Conservation (phyloP, 2,329 filamentous ascomycete species). For the Acarospora socialis region DNA sequence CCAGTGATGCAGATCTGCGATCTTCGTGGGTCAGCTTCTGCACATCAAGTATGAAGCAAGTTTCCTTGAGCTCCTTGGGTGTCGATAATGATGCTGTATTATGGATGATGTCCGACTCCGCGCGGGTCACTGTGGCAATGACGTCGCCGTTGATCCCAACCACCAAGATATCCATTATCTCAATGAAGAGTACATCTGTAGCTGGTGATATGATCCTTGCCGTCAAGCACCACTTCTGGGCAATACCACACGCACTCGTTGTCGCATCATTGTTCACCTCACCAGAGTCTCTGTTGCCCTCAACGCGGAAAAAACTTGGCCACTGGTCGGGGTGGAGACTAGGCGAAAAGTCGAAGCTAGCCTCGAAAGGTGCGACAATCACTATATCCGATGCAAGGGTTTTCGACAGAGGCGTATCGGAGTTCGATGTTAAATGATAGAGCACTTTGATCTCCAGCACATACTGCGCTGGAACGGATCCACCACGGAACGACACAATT, state of each 20-base stretch:
- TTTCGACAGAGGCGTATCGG: conserved; percentile 68
- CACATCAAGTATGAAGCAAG: conserved; percentile 57
- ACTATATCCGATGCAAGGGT: conserved; percentile 52
- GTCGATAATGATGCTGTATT: conserved; percentile 8
- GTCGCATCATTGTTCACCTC: conserved; percentile 19
- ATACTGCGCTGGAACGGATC: conserved; percentile 40
- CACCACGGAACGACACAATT: conserved; percentile 40
- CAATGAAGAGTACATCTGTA: conserved; percentile 42
- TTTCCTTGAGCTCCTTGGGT: conserved; percentile 56
- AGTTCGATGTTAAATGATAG: conserved; percentile 68
- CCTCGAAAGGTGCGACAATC: conserved; percentile 75
- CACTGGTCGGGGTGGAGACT: conserved; percentile 63
- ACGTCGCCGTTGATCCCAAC: conserved; percentile 48
- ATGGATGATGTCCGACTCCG: background rate
- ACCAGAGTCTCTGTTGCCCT: conserved; percentile 18
- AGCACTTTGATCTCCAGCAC: conserved; percentile 58
- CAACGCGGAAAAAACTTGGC: conserved; percentile 70
- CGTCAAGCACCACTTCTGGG: conserved; percentile 67
- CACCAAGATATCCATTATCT: conserved; percentile 51
- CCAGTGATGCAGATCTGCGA: conserved; percentile 57
- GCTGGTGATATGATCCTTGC: conserved; percentile 65
- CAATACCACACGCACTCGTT: conserved; percentile 44
- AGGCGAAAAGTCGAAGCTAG: conserved; percentile 76
- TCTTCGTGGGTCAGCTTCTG: conserved; percentile 74
- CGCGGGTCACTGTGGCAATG: conserved; percentile 30